A percentile compares a stretch with the other conserved stretches of the same genome.
These are phyloP conservation scores for Stemphylium lycopersici DNA, from an alignment of 2,329 filamentous ascomycete genomes.

Conservation along the genomic window DNA sequence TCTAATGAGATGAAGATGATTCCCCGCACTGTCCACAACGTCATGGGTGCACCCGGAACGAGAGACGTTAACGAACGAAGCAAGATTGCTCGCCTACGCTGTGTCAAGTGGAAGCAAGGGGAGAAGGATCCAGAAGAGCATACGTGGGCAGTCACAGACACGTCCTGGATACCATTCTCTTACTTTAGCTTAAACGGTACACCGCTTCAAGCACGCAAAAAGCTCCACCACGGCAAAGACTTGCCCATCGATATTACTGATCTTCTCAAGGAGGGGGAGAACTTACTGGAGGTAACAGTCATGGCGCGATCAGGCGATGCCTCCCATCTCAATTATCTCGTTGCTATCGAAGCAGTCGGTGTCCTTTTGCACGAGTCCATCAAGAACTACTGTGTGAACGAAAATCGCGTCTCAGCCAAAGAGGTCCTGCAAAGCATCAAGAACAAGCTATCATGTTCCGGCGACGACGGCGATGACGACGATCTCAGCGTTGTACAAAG, in stretches of 20 bases:
- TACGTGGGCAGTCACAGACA: slow-evolving; percentile 69
- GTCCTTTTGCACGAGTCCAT: slow-evolving; percentile 55
- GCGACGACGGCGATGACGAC: slow-evolving; percentile 71
- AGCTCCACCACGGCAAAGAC: slow-evolving; percentile 75
- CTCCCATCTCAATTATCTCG: slow-evolving; percentile 57
- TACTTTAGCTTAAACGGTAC: slow-evolving; percentile 71
- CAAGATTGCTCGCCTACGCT: slow-evolving; percentile 71
- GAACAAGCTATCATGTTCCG: slow-evolving; percentile 49
- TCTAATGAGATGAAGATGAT: slow-evolving; percentile 47
- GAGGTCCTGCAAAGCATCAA: slow-evolving; percentile 65
- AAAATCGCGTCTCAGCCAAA: slow-evolving; percentile 49
- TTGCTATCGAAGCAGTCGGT: slow-evolving; percentile 74
- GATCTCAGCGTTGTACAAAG: slow-evolving; percentile 52
- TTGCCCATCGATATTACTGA: slow-evolving; percentile 75
- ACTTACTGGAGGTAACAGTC: slow-evolving; percentile 62
- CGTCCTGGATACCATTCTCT: slow-evolving; percentile 71
- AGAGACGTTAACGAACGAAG: slow-evolving; percentile 58
- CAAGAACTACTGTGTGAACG: slow-evolving; percentile 28
- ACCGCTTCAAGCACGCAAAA: slow-evolving; percentile 64
- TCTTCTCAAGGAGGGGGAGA: slow-evolving; percentile 64
- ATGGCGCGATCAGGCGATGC: slow-evolving; percentile 40
- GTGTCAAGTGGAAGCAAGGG: slow-evolving; percentile 56
- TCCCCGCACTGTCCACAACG: slow-evolving; percentile 37
- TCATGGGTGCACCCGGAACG: slow-evolving; percentile 33
- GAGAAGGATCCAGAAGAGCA: slow-evolving; percentile 47